Conservation (phyloP, 345 rosid genomes). For the Aquilaria yunnanensis region DNA sequence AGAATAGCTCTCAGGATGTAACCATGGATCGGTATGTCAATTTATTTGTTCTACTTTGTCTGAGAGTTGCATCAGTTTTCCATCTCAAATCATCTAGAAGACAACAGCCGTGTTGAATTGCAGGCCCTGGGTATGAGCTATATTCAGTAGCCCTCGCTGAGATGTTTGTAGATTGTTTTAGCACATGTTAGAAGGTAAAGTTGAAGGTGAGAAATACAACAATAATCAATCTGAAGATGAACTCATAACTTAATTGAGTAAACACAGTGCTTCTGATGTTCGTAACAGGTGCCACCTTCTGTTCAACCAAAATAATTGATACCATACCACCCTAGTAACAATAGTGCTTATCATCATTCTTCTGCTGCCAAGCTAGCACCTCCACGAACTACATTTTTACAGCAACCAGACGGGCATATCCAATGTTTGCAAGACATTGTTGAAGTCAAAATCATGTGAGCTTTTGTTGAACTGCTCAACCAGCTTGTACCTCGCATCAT, state of each 20-base stretch:
- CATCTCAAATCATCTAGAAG: neutral
- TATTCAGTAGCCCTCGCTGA: conserved; percentile 13
- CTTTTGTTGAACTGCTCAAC: conserved; percentile 78
- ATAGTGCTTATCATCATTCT: too few relatives aligned
- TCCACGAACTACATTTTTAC: too few relatives aligned
- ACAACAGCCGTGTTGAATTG: neutral
- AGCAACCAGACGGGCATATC: conserved; percentile 66
- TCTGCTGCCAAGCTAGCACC: too few relatives aligned
- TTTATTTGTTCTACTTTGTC: conserved; percentile 1
- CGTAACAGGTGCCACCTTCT: too few relatives aligned
- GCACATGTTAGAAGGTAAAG: too few relatives aligned
- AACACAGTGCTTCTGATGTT: too few relatives aligned
- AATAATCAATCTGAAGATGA: too few relatives aligned
- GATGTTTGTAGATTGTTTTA: neutral
- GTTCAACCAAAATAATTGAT: too few relatives aligned
- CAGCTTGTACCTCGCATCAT: conserved; percentile 70
- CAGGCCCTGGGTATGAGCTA: conserved; percentile 32
- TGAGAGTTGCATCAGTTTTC: neutral
- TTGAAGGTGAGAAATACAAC: too few relatives aligned
- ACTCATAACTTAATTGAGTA: too few relatives aligned
- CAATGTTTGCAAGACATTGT: conserved; percentile 73
- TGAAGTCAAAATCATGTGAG: conserved; percentile 75
- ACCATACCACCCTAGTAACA: too few relatives aligned
- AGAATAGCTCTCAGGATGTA: conserved; percentile 19
- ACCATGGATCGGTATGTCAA: conserved; percentile 27